phyloP scores from a whole-genome alignment of 202 grass and related monocot species.

The Musa balbisiana region DNA sequence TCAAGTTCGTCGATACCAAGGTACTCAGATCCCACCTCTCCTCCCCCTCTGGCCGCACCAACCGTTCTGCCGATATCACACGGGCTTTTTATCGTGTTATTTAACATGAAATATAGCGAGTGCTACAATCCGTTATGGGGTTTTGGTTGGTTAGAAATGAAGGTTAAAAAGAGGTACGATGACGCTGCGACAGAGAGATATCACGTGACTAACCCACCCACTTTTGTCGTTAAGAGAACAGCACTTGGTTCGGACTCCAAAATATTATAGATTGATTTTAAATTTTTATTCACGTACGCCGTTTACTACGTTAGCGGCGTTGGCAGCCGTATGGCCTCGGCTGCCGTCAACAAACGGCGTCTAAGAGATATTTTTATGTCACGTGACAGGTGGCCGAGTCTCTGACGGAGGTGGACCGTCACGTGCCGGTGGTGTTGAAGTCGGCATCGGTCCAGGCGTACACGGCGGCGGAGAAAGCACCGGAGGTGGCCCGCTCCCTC shows the following conservation, averaged over 20 bases:
- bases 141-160: no score
- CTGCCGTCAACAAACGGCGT: background rate
- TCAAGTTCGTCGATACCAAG: conserved; percentile 76
- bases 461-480: conserved; percentile 23
- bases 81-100: background rate
- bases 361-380: background rate
- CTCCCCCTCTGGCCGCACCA: background rate
- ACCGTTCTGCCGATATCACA: background rate
- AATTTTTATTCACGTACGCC: no score
- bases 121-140: no score
- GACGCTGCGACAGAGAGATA: no score
- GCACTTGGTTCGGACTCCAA: background rate
- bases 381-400: conserved; percentile 47
- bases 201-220: no score
- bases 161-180: no score
- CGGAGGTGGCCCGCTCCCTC: conserved; percentile 43
- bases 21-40: conserved; percentile 10
- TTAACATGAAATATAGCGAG: background rate
- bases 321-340: background rate
- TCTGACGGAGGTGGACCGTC: conserved; percentile 33
- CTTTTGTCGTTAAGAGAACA: no score
- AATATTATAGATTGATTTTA: background rate
- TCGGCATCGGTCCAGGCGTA: conserved; percentile 24
- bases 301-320: no score
- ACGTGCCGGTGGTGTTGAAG: conserved; percentile 52